These are phyloP conservation scores for Arthroderma sp. DNA, from an alignment of 2,329 filamentous ascomycete genomes.

Conservation along the genomic window DNA sequence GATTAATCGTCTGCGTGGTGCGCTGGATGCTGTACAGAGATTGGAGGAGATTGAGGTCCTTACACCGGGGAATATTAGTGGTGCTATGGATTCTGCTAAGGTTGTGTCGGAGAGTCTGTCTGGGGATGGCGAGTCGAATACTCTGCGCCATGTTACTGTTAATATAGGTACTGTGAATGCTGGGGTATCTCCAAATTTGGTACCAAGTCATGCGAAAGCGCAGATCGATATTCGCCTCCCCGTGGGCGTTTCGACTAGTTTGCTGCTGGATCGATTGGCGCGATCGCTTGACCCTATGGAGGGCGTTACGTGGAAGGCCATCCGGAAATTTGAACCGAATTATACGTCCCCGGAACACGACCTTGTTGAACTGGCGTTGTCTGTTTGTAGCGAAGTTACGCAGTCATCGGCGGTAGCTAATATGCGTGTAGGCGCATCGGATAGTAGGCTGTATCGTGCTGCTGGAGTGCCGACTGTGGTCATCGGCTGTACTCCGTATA, in stretches of 20 bases:
- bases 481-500: slow-evolving; percentile 6
- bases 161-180: slow-evolving; percentile 8
- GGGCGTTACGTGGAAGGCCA: slow-evolving; percentile 5
- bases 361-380: slow-evolving; percentile 4
- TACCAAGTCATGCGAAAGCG: slow-evolving; percentile 5
- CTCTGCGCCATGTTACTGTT: slow-evolving; percentile 6
- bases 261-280: slow-evolving; percentile 1
- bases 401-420: slow-evolving; percentile 1
- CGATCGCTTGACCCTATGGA: slow-evolving; percentile 6
- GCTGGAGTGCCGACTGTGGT: slow-evolving; percentile 7
- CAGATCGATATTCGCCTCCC: slow-evolving; percentile 9
- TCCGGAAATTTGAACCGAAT: slow-evolving; percentile 5
- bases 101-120: slow-evolving; percentile 5
- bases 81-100: slow-evolving; percentile 4
- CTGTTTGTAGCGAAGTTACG: slow-evolving; percentile 4
- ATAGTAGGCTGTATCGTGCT: slow-evolving; percentile 7
- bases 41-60: slow-evolving; percentile 4
- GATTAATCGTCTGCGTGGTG: slow-evolving; percentile 5
- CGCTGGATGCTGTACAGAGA: slow-evolving; percentile 7
- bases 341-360: slow-evolving; percentile 8
- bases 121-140: slow-evolving; percentile 5
- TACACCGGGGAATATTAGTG: slow-evolving; percentile 3
- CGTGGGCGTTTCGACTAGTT: slow-evolving; percentile 2
- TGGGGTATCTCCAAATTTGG: slow-evolving; percentile 7
- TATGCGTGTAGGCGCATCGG: slow-evolving; percentile 9